Conservation (phyloP, 345 rosid genomes). For the Punica granatum region DNA sequence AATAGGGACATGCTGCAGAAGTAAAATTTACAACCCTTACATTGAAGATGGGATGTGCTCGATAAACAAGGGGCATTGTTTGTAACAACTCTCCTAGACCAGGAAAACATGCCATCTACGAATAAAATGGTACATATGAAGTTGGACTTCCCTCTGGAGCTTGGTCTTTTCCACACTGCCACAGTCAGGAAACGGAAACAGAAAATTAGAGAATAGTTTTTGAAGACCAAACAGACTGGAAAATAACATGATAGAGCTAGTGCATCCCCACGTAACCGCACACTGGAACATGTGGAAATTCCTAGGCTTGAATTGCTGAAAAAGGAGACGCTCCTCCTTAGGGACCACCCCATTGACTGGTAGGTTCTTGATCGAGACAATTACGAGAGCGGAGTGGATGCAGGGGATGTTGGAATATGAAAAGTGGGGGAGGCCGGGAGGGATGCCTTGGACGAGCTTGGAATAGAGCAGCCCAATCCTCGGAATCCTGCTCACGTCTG, state of each 20-base stretch:
- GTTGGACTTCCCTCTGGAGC: conserved; percentile 15
- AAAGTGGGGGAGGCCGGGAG: conserved; percentile 63
- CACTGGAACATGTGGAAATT: conserved; percentile 59
- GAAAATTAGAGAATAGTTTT: too few relatives aligned
- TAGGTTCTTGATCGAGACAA: conserved; percentile 57
- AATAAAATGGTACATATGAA: background rate
- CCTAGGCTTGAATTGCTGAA: conserved; percentile 52
- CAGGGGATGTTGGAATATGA: conserved; percentile 48
- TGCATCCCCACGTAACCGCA: conserved; percentile 58
- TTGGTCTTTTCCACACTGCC: conserved; percentile 29
- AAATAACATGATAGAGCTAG: too few relatives aligned
- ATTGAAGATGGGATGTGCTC: conserved; percentile 28
- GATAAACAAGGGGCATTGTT: conserved; percentile 24
- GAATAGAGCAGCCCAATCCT: conserved; percentile 68
- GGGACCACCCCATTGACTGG: conserved; percentile 40
- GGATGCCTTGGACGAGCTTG: conserved; percentile 72
- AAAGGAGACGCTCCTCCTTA: conserved; percentile 49
- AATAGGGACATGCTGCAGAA: conserved; percentile 20
- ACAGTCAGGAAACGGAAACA: too few relatives aligned
- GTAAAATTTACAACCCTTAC: conserved; percentile 14
- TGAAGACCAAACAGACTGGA: too few relatives aligned
- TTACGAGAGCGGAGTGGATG: conserved; percentile 51
- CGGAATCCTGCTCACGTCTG: conserved; percentile 37
- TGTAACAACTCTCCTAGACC: too few relatives aligned
- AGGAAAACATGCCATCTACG: too few relatives aligned